Base-by-base conservation (phyloP, 2,329 filamentous ascomycete genomes). In the Talaromyces pinophilus region DNA sequence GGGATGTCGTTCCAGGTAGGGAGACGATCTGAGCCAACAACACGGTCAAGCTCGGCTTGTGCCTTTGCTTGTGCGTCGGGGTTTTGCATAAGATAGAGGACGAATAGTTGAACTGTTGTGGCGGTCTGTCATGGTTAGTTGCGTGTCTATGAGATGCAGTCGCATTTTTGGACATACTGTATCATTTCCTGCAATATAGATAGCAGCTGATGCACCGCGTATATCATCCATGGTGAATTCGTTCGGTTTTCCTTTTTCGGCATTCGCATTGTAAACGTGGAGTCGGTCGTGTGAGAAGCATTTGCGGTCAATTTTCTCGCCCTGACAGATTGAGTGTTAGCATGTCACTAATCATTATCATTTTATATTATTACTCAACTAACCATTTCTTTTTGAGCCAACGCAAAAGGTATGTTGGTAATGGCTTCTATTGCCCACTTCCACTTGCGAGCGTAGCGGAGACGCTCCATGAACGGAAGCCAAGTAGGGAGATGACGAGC, bases 1-100 rank as follows among this genome's bases (percentile, higher is more conserved):
- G 76, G 73, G 7, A 80, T 75, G 68, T 87, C 84, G 2, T 79
- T 75, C 66, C 83, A 81, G 0, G 71, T 76, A 1, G 85, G 84
- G 1, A 86, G 73, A 6, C 84, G 75, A 44, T 76, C 72, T 3
- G 70, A 70, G 1, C 83, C 83, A 11, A 85, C 77, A 0, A 85
- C 80, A 2, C 72, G 69, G 66, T 87, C 84, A 2, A 87, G 67
- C 71, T 79, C 84, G 22, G 79, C 79, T 68, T 84, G 82, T 0
- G 82, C 79, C 22, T 79, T 83, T 17, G 70, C 69, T 64, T 85
- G 83, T 0, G 46, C 46, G 6, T 62, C 60, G 13, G 46, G 60
- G 33, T 62, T 54, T 35, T 50, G 60, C 46, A 62, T 62, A 25
- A 62, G 46, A 62, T 62, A 50, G 5, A 62, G 46, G 3, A 62